phyloP scores from a whole-genome alignment of 164 flowering plant genomes.

The Chimonanthus praecox region DNA sequence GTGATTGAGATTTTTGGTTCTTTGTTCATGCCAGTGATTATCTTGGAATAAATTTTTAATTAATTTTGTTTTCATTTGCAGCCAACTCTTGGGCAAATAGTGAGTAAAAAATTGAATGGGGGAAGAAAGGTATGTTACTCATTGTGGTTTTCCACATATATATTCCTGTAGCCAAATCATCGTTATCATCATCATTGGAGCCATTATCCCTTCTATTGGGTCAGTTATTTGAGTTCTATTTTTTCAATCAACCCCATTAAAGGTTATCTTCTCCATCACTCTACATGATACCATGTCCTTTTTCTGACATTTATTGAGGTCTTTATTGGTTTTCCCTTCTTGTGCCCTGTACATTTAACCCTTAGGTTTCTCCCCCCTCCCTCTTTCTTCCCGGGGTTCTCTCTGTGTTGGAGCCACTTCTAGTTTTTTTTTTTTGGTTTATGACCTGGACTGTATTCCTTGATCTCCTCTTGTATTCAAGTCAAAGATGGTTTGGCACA shows the following conservation, averaged over 20 bases:
- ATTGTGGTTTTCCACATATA: background rate
- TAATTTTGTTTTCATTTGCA: conserved; percentile 27
- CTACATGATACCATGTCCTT: too few species aligned
- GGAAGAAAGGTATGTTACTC: conserved; percentile 66
- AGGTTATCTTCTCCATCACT: too few species aligned
- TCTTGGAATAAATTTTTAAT: conserved; percentile 3
- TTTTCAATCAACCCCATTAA: background rate
- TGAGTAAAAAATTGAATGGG: conserved; percentile 78
- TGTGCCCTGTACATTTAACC: too few species aligned
- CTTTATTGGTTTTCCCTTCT: too few species aligned
- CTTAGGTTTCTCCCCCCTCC: too few species aligned
- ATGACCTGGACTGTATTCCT: too few species aligned
- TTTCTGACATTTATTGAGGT: too few species aligned
- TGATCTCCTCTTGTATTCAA: too few species aligned
- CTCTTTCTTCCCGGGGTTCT: too few species aligned
- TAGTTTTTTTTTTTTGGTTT: too few species aligned
- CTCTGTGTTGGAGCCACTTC: too few species aligned
- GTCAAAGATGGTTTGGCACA: too few species aligned
- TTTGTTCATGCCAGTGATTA: conserved; percentile 3
- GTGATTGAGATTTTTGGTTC: conserved; percentile 21
- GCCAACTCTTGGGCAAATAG: conserved; percentile 83
- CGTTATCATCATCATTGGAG: background rate
- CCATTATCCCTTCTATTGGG: background rate
- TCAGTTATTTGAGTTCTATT: background rate
- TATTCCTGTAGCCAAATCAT: background rate